phyloP scores from a whole-genome alignment of 768 basidiomycete species.

The Auricularia sp. region DNA sequence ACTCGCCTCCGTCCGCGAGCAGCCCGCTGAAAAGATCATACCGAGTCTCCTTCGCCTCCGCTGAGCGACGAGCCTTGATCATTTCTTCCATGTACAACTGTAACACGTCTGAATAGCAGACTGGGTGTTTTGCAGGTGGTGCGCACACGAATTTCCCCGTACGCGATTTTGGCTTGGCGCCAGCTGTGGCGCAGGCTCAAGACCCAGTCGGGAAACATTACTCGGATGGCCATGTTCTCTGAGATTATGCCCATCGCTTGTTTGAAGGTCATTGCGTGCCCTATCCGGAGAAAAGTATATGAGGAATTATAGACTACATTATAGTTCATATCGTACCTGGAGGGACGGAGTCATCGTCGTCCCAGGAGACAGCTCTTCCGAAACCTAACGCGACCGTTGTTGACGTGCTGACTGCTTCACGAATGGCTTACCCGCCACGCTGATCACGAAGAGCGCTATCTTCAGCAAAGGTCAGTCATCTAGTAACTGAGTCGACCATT shows the following conservation, averaged over 20 bases:
- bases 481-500: background rate
- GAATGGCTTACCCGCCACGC: background rate
- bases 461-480: background rate
- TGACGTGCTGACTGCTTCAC: background rate
- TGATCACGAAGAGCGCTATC: background rate
- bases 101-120: background rate
- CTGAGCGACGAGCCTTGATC: background rate
- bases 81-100: background rate
- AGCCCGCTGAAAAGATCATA: background rate
- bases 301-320: background rate
- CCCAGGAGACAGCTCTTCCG: background rate
- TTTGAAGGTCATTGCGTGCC: background rate
- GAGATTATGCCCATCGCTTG: background rate
- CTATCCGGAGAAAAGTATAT: background rate
- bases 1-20: background rate
- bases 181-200: background rate
- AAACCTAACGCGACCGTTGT: background rate
- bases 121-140: background rate
- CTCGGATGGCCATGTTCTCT: background rate
- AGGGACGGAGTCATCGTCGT: background rate
- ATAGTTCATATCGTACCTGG: background rate
- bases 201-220: background rate
- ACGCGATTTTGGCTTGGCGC: background rate
- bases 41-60: background rate
- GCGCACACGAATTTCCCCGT: background rate